Base-by-base conservation (phyloP, 2,329 filamentous ascomycete genomes). In the Cadophora sp. region DNA sequence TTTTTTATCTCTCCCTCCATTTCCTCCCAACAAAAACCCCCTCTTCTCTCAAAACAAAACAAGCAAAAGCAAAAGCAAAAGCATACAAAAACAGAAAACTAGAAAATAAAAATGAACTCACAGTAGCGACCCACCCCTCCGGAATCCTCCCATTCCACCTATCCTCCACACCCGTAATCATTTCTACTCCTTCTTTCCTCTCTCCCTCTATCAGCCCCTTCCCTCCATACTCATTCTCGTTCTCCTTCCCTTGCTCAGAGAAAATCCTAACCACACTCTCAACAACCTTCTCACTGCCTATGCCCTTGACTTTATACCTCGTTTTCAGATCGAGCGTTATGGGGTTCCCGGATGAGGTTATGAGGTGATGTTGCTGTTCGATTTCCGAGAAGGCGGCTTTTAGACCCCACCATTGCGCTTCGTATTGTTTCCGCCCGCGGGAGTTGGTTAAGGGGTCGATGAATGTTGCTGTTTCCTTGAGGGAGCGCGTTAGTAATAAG, bases 371-470 rank as follows among this genome's bases (percentile, higher is more conserved):
- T 56, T 86, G 79, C 30, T 86, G 83, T 74, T 85, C 80, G 71
- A 89, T 89, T 59, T 86, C 82, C 53, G 79, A 81, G 75, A 90
- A 90, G 2, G 86, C 83, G 4, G 82, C 77, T 62, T 86, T 81
- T 0, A 90, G 80, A 1, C 87, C 88, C 74, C 90, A 90, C 83
- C 81, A 83, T 68, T 83, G 81, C 3, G 82, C 80, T 18, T 80
- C 77, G 70, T 75, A 83, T 66, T 85, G 81, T 69, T 84, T 81
- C 64, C 84, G 82, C 9, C 88, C 87, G 24, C 79, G 74, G 1
- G 88, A 85, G 43, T 85, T 81, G 50, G 87, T 87, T 55, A 90
- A 78, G 4, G 85, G 85, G 73, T 90, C 87, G 36, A 81, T 76
- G 76, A 90, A 90, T 0, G 80, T 82, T 8, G 82, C 87, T 45